phyloP scores from a whole-genome alignment of 2,329 filamentous ascomycete genomes.

The Decorospora gaudefroyi region DNA sequence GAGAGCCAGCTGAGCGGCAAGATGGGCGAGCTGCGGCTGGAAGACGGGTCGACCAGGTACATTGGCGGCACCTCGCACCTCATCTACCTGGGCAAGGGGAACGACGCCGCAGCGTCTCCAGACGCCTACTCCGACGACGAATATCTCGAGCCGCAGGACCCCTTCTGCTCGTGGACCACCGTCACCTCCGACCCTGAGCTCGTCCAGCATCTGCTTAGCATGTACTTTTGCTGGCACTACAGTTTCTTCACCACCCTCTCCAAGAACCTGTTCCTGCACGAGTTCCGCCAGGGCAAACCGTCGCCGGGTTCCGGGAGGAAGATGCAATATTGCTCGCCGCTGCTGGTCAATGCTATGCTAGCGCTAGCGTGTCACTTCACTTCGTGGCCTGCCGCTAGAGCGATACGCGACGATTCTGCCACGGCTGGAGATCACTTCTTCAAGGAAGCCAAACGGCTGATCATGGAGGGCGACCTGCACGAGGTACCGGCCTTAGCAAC shows the following conservation, averaged over 20 bases:
- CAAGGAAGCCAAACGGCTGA: slow-evolving; percentile 84
- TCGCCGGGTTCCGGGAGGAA: slow-evolving; percentile 54
- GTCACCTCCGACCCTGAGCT: slow-evolving; percentile 80
- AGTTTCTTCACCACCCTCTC: slow-evolving; percentile 92
- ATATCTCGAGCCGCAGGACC: slow-evolving; percentile 63
- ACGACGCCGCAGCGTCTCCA: slow-evolving; percentile 38
- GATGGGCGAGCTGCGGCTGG: slow-evolving; percentile 87
- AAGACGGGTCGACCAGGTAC: slow-evolving; percentile 85
- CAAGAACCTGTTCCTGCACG: slow-evolving; percentile 81
- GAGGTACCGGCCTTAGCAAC: slow-evolving; percentile 86
- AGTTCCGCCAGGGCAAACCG: slow-evolving; percentile 75
- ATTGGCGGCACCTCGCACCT: slow-evolving; percentile 94
- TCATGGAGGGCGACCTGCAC: slow-evolving; percentile 90
- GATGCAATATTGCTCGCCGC: slow-evolving; percentile 80
- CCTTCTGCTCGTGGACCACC: slow-evolving; percentile 82
- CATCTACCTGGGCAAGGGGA: slow-evolving; percentile 66
- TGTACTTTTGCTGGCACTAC: slow-evolving; percentile 99
- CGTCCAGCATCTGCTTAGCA: slow-evolving; percentile 84
- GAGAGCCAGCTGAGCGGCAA: slow-evolving; percentile 87
- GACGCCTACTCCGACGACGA: slow-evolving; percentile 50
- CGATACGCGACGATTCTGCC: slow-evolving; percentile 71
- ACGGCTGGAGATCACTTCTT: slow-evolving; percentile 98
- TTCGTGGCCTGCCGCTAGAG: slow-evolving; percentile 71
- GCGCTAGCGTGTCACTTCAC: slow-evolving; percentile 94
- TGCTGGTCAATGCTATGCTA: slow-evolving; percentile 92